Base-by-base conservation (phyloP, 1,284 basidiomycete genomes). In the Acaromyces ingoldii region DNA sequence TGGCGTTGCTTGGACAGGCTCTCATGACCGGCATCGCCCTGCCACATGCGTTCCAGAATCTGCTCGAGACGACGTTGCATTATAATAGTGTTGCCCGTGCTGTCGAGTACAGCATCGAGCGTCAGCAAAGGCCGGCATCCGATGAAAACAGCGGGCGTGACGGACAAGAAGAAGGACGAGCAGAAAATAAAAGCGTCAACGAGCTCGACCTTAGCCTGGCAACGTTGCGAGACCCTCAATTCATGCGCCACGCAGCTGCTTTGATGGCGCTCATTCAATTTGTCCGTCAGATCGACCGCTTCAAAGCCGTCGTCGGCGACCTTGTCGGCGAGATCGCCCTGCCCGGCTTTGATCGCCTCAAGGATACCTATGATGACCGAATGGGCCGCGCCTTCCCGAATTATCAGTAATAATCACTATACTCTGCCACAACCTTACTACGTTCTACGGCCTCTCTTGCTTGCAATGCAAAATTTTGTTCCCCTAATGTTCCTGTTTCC, bases 211-310 rank as follows among this genome's bases (percentile, higher is more conserved):
- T 69, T 3, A 60, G 37, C 31, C 58, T 63, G 51, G 43, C 38
- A 17, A 49, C 62, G 7, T 37, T 69, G 34, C 48, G 44, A n/a
- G 54, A 60, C 15, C 58, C 64, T 0, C 58, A 59, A 49, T 67
- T 61, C 34, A 57, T 69, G 57, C 55, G 58, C 29, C 62, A 56
- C 46, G 56, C 54, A 19, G 58, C 58, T 15, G 63, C 60, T n/a
- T 39, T 51, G 21, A 59, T 67, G 65, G 63, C 65, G 11, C 36
- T 62, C 4, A 40, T 65, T 24, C 55, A 55, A n/a, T 48, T 67
- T 30, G 58, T 53, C 1, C 45, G 40, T 1, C 50, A 65, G 42
- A 55, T 67, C 10, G 65, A 67, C 51, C 56, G 51, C 50, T 60
- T 62, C 49, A 57, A 51, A 30, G 62, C 57, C 24, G 52, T 65